phyloP scores from a whole-genome alignment of 164 flowering plant species.

The Vitis vinifera region ASM3070453v1 NC_081820.1:26944001-26944500 shows the following conservation, averaged over 20 bases:
- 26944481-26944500: slow-evolving; percentile 10
- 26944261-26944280: no score
- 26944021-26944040: slow-evolving; percentile 52
- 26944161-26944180: slow-evolving; percentile 22
- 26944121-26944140: slow-evolving; percentile 49
- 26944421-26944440: neutral
- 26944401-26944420: no score
- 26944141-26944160: slow-evolving; percentile 48
- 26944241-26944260: no score
- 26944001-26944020: slow-evolving; percentile 50
- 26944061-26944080: slow-evolving; percentile 66
- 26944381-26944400: neutral
- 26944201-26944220: slow-evolving; percentile 14
- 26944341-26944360: neutral
- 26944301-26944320: no score
- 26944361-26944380: neutral
- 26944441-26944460: neutral
- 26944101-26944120: slow-evolving; percentile 41
- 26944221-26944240: slow-evolving; percentile 15
- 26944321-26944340: no score
- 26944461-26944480: slow-evolving; percentile 13
- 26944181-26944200: slow-evolving; percentile 36
- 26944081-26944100: slow-evolving; percentile 31
- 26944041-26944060: slow-evolving; percentile 48
- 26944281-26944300: no score